Evolutionary conservation across 2,329 filamentous ascomycete species (phyloP).

Genomic region (Ploettnerulaceae sp.): DNA sequence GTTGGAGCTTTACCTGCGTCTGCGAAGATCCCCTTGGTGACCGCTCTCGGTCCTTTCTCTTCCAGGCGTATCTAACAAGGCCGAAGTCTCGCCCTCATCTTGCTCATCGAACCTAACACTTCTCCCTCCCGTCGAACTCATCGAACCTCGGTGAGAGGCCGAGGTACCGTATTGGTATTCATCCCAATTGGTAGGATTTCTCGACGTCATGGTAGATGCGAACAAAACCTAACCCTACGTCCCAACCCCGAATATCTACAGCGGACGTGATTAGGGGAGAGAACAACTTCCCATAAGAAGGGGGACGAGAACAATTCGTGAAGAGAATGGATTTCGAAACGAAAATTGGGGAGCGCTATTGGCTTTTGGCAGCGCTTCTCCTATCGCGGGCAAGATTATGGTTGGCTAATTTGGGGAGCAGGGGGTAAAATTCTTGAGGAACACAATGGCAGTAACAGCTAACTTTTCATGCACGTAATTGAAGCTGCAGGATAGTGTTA

Average conservation of each 20-base stretch:
- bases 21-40: constrained; percentile 25
- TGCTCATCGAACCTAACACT: constrained; percentile 31
- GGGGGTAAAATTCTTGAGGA: neutral
- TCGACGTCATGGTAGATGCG: constrained; percentile 14
- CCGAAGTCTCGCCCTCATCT: constrained; percentile 18
- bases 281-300: neutral
- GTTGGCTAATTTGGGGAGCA: neutral
- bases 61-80: constrained; percentile 12
- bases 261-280: neutral
- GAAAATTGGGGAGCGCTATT: constrained; percentile 3
- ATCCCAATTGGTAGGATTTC: constrained; percentile 30
- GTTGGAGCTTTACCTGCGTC: constrained; percentile 25
- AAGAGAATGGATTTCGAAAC: constrained; percentile 1
- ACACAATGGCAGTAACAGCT: no score
- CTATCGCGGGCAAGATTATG: neutral
- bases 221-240: neutral
- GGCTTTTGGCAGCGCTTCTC: neutral
- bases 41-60: constrained; percentile 15
- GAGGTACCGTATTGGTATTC: constrained; percentile 34
- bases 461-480: neutral
- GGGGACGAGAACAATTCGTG: neutral
- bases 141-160: constrained; percentile 28
- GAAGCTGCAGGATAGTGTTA: neutral
- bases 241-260: neutral
- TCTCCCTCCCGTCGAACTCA: constrained; percentile 28